These are phyloP conservation scores for Oryza australiensis DNA, from an alignment of 176 grass and related monocot species.

Conservation along the genomic window DNA sequence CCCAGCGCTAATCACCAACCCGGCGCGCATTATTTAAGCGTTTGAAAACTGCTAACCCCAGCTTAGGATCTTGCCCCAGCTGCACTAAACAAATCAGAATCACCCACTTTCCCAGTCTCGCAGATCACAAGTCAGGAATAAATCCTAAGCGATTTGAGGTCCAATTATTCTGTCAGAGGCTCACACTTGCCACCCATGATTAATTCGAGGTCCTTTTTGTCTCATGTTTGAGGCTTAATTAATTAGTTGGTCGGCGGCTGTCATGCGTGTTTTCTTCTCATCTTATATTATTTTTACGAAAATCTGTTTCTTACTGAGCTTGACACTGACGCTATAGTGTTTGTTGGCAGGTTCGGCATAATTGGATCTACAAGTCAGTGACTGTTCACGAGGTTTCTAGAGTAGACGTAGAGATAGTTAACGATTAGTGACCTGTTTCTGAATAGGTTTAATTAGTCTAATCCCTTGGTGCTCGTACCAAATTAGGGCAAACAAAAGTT, in stretches of 20 bases:
- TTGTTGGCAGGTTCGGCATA: neutral
- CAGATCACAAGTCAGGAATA: constrained; percentile 13
- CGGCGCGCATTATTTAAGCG: constrained; percentile 14
- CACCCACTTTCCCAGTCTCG: neutral
- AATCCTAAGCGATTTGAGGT: neutral
- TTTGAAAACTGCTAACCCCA: constrained; percentile 18
- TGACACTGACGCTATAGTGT: neutral
- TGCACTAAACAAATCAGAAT: neutral
- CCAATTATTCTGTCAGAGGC: neutral
- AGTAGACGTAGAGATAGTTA: neutral
- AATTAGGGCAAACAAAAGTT: constrained; percentile 3
- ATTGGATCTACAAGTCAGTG: neutral
- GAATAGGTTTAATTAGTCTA: neutral
- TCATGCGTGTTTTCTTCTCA: neutral
- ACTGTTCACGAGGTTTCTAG: neutral
- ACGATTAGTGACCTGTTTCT: neutral
- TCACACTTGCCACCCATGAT: neutral
- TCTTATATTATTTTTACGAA: neutral
- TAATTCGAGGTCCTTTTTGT: constrained; percentile 2
- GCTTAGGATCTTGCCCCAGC: constrained; percentile 38
- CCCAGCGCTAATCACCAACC: neutral
- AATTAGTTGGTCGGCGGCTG: neutral
- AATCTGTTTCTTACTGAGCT: neutral
- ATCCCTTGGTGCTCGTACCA: neutral
- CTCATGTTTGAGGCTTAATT: neutral